Conservation (phyloP, 2,329 filamentous ascomycete genomes). For the Plectosphaerella plurivora region DNA sequence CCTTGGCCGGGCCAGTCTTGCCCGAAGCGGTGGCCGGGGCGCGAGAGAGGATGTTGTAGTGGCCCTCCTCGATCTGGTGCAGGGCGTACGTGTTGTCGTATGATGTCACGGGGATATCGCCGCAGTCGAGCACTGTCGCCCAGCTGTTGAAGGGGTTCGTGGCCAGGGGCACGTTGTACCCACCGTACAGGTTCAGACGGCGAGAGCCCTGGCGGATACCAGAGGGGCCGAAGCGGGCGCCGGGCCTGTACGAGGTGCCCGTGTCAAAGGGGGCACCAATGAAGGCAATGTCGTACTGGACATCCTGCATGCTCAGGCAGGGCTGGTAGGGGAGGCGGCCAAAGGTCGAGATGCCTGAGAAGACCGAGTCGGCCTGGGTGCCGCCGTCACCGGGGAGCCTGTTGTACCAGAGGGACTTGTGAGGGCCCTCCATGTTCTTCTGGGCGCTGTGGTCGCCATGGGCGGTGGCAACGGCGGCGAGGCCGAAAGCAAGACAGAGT, state of each 20-base stretch:
- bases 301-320: conserved; percentile 65
- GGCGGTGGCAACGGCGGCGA: conserved; percentile 48
- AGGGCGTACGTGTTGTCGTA: conserved; percentile 74
- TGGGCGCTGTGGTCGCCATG: conserved; percentile 58
- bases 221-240: conserved; percentile 78
- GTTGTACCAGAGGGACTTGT: conserved; percentile 77
- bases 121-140: conserved; percentile 77
- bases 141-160: conserved; percentile 80
- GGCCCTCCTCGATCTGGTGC: conserved; percentile 79
- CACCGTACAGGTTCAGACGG: conserved; percentile 80
- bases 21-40: conserved; percentile 64
- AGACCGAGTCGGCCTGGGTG: conserved; percentile 82
- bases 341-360: conserved; percentile 84
- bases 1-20: conserved; percentile 63
- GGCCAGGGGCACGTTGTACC: conserved; percentile 77
- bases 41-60: conserved; percentile 70
- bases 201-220: conserved; percentile 84
- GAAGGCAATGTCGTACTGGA: conserved; percentile 81
- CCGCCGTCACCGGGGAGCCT: conserved; percentile 77
- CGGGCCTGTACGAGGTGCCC: conserved; percentile 78
- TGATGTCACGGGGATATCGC: conserved; percentile 81
- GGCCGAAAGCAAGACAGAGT: conserved; percentile 28
- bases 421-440: conserved; percentile 61
- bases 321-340: conserved; percentile 74
- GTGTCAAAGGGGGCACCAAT: conserved; percentile 83